Evolutionary conservation across 2,329 filamentous ascomycete species (phyloP).

Genomic region (Aspergillus neoniger): DNA sequence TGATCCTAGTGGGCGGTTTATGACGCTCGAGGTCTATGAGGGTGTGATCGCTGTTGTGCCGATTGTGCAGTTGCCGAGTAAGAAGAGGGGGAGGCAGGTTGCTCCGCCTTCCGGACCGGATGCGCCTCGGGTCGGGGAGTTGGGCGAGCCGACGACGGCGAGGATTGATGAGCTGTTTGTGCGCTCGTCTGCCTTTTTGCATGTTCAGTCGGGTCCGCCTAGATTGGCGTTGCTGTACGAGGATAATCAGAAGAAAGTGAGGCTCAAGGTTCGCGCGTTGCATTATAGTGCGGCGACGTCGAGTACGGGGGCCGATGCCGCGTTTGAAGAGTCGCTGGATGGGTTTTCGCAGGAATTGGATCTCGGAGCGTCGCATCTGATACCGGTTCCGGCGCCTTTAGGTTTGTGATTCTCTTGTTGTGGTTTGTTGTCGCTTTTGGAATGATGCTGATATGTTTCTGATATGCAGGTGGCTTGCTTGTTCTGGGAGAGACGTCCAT

Average conservation of each 20-base stretch:
- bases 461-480: conserved; percentile 64
- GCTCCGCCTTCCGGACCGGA: conserved; percentile 28
- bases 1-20: conserved; percentile 72
- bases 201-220: conserved; percentile 56
- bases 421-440: not conserved
- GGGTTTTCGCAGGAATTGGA: conserved; percentile 56
- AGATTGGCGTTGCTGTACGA: conserved; percentile 67
- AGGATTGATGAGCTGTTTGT: conserved; percentile 69
- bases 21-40: conserved; percentile 69
- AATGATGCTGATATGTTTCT: conserved; percentile 33
- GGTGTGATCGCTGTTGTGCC: conserved; percentile 67
- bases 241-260: conserved; percentile 59
- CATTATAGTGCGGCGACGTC: conserved; percentile 51
- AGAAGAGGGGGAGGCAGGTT: conserved; percentile 38
- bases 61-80: conserved; percentile 58
- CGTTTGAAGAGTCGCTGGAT: conserved; percentile 55
- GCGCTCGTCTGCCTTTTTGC: conserved; percentile 65
- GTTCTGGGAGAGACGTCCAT: conserved; percentile 79
- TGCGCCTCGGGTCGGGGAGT: conserved; percentile 51
- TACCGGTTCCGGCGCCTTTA: conserved; percentile 61
- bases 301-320: conserved; percentile 52
- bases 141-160: conserved; percentile 63
- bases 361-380: conserved; percentile 61
- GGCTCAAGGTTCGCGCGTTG: conserved; percentile 58
- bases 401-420: conserved; percentile 35